Percentiles rank a stretch among this genome's conserved stretches.
These are phyloP conservation scores for Cyberlindnera euphorbiae DNA, from an alignment of 805 yeast species.

Conservation along the genomic window DNA sequence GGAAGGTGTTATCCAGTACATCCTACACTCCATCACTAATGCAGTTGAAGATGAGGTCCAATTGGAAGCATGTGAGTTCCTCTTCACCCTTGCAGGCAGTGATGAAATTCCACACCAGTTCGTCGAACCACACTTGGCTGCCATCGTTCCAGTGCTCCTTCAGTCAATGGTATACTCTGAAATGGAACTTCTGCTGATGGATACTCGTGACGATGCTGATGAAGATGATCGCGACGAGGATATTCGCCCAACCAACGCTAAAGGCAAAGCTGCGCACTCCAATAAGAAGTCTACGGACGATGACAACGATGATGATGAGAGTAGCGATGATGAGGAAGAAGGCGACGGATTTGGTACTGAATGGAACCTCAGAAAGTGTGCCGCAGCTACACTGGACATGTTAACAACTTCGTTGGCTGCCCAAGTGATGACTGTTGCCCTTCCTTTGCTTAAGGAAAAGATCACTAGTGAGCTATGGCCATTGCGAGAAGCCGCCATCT, in stretches of 20 bases:
- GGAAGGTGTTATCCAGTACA: constrained; percentile 80
- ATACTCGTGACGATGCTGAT: constrained; percentile 68
- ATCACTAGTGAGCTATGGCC: constrained; percentile 78
- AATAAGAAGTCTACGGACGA: constrained; percentile 34
- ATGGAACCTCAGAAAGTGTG: constrained; percentile 91
- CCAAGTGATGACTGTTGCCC: constrained; percentile 57
- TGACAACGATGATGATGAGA: constrained; percentile 60
- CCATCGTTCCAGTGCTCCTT: constrained; percentile 72
- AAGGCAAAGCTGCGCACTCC: constrained; percentile 40
- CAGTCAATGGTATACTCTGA: constrained; percentile 85
- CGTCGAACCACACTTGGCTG: constrained; percentile 52
- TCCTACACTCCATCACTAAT: constrained; percentile 66
- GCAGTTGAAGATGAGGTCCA: constrained; percentile 68
- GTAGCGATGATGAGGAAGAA: constrained; percentile 28
- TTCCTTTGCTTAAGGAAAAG: constrained; percentile 72
- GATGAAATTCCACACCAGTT: constrained; percentile 46
- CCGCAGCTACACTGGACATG: constrained; percentile 89
- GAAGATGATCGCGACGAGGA: constrained; percentile 85
- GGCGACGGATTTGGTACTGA: constrained; percentile 62
- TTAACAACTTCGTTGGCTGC: constrained; percentile 65
- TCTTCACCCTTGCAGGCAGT: constrained; percentile 63
- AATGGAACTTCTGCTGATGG: constrained; percentile 65
- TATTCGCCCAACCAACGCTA: constrained; percentile 76
- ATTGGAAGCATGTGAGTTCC: constrained; percentile 88
- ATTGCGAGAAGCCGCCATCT: constrained; percentile 84